phyloP scores from a whole-genome alignment of 257 asterid genomes.

The Solanum lignicaule region DNA sequence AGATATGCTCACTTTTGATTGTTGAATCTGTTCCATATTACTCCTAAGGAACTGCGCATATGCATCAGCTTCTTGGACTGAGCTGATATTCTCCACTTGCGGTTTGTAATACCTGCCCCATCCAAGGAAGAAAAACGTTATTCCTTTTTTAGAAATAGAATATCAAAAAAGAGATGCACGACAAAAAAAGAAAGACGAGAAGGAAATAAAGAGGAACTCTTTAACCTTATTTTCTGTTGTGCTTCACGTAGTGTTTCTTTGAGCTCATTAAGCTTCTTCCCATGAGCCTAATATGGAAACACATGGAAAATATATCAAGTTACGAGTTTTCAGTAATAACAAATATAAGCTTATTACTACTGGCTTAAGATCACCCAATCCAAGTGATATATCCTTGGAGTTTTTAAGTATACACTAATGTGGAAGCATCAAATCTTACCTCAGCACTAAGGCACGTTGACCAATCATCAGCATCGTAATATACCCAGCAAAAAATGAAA shows the following conservation, averaged over 20 bases:
- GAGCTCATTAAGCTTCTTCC: constrained; percentile 42
- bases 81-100: constrained; percentile 25
- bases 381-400: background rate
- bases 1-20: constrained; percentile 21
- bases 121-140: background rate
- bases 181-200: background rate
- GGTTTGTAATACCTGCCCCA: constrained; percentile 34
- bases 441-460: constrained; percentile 30
- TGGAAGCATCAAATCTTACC: constrained; percentile 21
- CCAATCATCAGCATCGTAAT: constrained; percentile 5
- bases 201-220: background rate
- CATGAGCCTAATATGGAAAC: constrained; percentile 31
- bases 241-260: constrained; percentile 27
- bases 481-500: background rate
- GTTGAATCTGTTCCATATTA: constrained; percentile 33
- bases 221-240: constrained; percentile 41
- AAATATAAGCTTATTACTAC: background rate
- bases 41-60: constrained; percentile 38
- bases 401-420: background rate
- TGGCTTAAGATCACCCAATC: background rate
- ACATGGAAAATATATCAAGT: background rate
- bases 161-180: background rate
- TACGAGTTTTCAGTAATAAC: background rate
- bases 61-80: constrained; percentile 44
- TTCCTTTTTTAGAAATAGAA: background rate